Evolutionary conservation across 2,329 filamentous ascomycete genomes (phyloP).

Genomic region (Claviceps digitariae): DNA sequence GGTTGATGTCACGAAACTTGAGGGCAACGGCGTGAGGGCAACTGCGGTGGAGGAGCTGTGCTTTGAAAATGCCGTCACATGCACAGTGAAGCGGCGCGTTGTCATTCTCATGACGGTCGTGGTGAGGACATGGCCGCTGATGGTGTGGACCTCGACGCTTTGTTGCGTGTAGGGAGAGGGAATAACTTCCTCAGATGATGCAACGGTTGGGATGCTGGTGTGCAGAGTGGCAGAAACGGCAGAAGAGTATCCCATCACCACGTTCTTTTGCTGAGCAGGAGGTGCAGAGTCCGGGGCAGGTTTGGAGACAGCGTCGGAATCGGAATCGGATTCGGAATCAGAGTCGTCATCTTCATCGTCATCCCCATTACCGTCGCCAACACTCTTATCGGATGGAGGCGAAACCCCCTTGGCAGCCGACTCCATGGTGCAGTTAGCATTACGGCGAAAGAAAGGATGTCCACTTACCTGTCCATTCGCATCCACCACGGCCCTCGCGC

Average conservation of each 20-base stretch:
- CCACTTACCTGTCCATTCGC: slow-evolving; percentile 13
- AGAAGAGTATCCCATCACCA: background rate
- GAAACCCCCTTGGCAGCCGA: slow-evolving; percentile 7
- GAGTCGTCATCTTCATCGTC: too few species aligned
- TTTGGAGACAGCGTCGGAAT: background rate
- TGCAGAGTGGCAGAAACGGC: too few species aligned
- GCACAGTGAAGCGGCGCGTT: slow-evolving; percentile 7
- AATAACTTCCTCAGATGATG: background rate
- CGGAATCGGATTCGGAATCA: background rate
- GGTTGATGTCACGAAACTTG: background rate
- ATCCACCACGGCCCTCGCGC: slow-evolving; percentile 5
- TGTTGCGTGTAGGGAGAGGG: background rate
- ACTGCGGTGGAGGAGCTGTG: background rate
- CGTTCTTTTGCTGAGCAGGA: background rate
- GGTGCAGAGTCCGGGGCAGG: background rate
- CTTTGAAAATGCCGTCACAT: slow-evolving; percentile 2
- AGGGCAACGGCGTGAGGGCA: background rate
- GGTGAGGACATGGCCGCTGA: slow-evolving; percentile 10
- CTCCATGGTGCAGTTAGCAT: slow-evolving; percentile 14
- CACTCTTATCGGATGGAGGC: too few species aligned
- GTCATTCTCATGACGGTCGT: slow-evolving; percentile 11
- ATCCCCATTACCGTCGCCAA: too few species aligned
- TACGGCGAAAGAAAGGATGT: slow-evolving; percentile 11
- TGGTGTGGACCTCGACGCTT: background rate
- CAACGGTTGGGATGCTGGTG: too few species aligned